phyloP scores from a whole-genome alignment of 805 yeast species.

The Schizosaccharomyces osmophilus region DNA sequence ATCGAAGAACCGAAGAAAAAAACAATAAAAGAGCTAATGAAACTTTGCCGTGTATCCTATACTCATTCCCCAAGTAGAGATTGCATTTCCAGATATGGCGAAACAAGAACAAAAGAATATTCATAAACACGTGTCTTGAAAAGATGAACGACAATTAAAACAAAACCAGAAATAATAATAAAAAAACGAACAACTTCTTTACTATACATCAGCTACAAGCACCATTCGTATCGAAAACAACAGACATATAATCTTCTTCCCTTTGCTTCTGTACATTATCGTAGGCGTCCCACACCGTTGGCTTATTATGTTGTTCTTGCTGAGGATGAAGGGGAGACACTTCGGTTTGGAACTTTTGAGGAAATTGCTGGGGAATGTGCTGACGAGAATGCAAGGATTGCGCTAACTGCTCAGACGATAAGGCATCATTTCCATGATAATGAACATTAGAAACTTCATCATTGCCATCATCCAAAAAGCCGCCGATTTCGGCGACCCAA shows the following conservation, averaged over 20 bases:
- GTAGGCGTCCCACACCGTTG: neutral
- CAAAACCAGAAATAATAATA: too few relatives aligned
- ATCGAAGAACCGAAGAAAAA: too few relatives aligned
- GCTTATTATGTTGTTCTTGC: neutral
- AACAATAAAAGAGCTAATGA: too few relatives aligned
- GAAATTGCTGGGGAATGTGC: neutral
- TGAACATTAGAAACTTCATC: neutral
- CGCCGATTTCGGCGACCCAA: slow-evolving; percentile 33
- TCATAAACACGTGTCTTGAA: too few relatives aligned
- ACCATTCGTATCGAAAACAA: neutral
- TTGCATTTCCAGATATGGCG: too few relatives aligned
- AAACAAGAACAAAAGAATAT: too few relatives aligned
- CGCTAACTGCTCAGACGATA: neutral
- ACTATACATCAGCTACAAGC: neutral
- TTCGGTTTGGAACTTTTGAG: neutral
- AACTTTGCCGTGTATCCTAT: too few relatives aligned
- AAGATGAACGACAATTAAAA: too few relatives aligned
- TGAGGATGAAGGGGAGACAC: neutral
- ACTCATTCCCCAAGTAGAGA: too few relatives aligned
- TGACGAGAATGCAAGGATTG: neutral
- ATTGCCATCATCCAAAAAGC: slow-evolving; percentile 9
- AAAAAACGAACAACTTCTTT: neutral
- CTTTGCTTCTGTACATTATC: neutral
- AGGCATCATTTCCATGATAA: neutral
- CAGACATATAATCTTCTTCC: neutral